Evolutionary conservation across 441 rosid genomes (phyloP), one percentile per base, ranked within the genome.

Genomic region (Sinapis alba): DNA sequence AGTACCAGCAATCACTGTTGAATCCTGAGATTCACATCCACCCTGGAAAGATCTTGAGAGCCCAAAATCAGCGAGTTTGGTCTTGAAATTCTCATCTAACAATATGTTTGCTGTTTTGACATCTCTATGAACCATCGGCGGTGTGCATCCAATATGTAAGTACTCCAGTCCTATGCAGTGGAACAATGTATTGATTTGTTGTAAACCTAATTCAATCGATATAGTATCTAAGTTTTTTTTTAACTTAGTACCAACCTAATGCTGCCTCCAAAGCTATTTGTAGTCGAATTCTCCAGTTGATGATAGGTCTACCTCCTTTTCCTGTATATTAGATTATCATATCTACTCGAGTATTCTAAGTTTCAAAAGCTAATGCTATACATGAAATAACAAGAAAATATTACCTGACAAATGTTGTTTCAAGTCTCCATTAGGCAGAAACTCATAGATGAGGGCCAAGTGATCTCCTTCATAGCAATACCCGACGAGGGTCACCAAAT

Each of bases 51-150:
- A 36, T 10, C 72, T 72, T 0, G 86, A 84, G 19, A 84, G 76
- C 0, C 86, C 89, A 45, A 86, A 86, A 75, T 86, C 82, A 7
- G 83, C 82, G 10, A 84, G 38, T 56, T 86, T 86, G 3, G 82
- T 82, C 4, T 80, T 75, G 9, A 56, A 63, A 8, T 79, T 53
- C 13, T 72, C 78, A 12, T 58, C 81, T 24, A 84, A 23, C 11
- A 86, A 72, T 59, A 84, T 82, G 51, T 84, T 84, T 5, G 82
- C 26, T 13, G 80, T 61, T 72, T 82, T 82, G 47, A 86, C 80
- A 75, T 83, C 87, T 72, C 86, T 69, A 64, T 82, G 83, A 26
- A 82, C 57, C 20, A 78, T 83, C 1, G 84, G 80, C 3, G 89
- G 87, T 1, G 74, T 82, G 63, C 82, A 82, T 8, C 84, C 83